A percentile compares a stretch with the other conserved stretches of the same genome.
These are phyloP conservation scores for Lentinula detonsa DNA, from an alignment of 768 basidiomycete species.

Conservation along the genomic window DNA sequence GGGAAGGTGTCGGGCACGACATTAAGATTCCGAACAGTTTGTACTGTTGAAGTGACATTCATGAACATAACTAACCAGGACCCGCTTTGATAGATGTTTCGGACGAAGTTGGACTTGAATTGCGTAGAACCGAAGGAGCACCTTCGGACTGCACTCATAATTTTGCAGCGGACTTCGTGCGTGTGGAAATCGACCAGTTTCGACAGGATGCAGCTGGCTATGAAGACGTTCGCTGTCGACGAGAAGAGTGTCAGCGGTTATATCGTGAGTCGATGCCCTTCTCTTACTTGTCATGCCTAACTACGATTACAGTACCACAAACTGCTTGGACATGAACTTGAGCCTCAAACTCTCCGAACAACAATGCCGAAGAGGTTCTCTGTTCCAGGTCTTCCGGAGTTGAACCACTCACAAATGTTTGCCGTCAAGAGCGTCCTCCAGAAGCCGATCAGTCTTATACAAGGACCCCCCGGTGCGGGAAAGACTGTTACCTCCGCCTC, in stretches of 20 bases:
- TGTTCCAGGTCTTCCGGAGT: constrained; percentile 93
- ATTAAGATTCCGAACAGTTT: constrained; percentile 98
- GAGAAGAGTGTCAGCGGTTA: constrained; percentile 99
- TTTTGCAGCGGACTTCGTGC: too few species aligned
- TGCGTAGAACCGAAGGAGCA: constrained; percentile 86
- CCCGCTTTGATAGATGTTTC: constrained; percentile 67
- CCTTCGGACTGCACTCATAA: constrained; percentile 46
- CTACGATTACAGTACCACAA: constrained; percentile 77
- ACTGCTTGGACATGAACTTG: constrained; percentile 94
- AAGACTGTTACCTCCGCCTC: constrained; percentile 33
- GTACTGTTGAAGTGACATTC: constrained; percentile 20
- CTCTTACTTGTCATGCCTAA: not conserved
- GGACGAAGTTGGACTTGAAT: constrained; percentile 94
- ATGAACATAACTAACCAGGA: not conserved
- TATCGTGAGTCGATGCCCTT: constrained; percentile 56
- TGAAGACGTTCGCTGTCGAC: constrained; percentile 84
- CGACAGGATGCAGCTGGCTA: too few species aligned
- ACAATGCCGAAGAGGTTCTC: constrained; percentile 57
- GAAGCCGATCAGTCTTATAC: constrained; percentile 95
- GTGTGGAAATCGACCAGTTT: too few species aligned
- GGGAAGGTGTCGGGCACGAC: constrained; percentile 93
- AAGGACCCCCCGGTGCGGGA: constrained; percentile 97
- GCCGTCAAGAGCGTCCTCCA: constrained; percentile 98
- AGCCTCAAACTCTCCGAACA: constrained; percentile 72
- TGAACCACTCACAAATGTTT: constrained; percentile 99